A percentile compares a stretch with the other conserved stretches of the same genome.
Evolutionary conservation across 83 land plant species (phyloP).

Genomic region (Thuja plicata): DNA sequence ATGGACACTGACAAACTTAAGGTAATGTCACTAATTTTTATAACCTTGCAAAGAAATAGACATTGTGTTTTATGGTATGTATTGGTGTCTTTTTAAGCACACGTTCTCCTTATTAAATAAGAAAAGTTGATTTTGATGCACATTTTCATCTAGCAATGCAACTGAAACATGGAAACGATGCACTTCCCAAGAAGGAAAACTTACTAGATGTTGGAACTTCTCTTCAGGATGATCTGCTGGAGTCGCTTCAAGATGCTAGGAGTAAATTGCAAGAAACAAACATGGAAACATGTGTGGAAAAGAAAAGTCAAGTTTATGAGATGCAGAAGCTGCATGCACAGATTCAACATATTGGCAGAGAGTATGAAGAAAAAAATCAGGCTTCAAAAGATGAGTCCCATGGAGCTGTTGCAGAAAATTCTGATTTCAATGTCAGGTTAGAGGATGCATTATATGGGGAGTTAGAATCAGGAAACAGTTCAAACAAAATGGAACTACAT

Average conservation of each 20-base stretch:
- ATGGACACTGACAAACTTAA: background rate
- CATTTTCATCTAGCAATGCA: background rate
- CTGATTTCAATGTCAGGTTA: background rate
- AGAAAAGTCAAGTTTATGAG: background rate
- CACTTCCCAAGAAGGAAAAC: background rate
- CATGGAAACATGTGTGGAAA: background rate
- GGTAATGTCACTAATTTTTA: background rate
- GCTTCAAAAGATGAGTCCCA: background rate
- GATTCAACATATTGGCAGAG: background rate
- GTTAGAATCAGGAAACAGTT: slow-evolving; percentile 6
- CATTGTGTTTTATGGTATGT: background rate
- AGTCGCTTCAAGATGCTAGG: background rate
- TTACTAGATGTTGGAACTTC: background rate
- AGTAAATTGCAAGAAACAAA: background rate
- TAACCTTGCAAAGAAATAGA: background rate
- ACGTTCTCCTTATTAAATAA: background rate
- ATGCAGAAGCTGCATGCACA: slow-evolving; percentile 7
- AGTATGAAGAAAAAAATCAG: slow-evolving; percentile 9
- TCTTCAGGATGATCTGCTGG: slow-evolving; percentile 7
- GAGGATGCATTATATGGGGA: background rate
- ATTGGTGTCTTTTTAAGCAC: background rate
- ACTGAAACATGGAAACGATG: background rate
- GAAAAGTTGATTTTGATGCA: background rate
- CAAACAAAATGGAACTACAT: slow-evolving; percentile 2
- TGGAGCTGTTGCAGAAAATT: background rate